These are phyloP conservation scores for Syzygium aromaticum DNA, from an alignment of 345 rosid genomes.

Conservation along the genomic window DNA sequence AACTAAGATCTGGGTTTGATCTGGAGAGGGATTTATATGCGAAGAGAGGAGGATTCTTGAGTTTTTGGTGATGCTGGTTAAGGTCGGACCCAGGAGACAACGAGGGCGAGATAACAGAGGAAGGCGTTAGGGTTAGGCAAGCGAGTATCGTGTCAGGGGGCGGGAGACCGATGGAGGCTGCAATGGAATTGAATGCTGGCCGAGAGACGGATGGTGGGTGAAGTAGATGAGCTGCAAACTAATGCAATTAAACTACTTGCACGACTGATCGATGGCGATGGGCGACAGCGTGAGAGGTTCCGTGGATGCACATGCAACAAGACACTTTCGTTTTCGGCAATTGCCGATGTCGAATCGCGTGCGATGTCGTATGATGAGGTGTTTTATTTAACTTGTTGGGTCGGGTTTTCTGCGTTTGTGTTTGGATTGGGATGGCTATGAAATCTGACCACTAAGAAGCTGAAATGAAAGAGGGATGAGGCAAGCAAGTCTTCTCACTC, in stretches of 20 bases:
- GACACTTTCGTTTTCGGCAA: not conserved
- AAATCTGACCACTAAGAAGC: not conserved
- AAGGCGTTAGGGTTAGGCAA: not conserved
- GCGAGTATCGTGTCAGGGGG: not conserved
- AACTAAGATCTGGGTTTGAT: constrained; percentile 2
- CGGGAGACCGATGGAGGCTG: not conserved
- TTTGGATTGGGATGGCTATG: not conserved
- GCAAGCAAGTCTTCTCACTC: not conserved
- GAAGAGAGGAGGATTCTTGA: not conserved
- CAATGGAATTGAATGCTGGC: not conserved
- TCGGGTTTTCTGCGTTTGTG: not conserved
- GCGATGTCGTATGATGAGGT: not conserved
- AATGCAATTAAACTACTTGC: constrained; percentile 26
- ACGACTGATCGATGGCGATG: not conserved
- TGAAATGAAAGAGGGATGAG: not conserved
- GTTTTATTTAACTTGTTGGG: not conserved
- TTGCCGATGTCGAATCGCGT: not conserved
- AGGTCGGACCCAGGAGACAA: not conserved
- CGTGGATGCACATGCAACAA: not conserved
- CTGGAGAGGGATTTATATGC: not conserved
- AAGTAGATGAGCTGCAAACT: constrained; percentile 70
- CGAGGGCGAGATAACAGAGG: not conserved
- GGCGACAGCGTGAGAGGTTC: not conserved
- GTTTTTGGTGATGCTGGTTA: not conserved
- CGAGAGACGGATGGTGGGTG: constrained; percentile 8